Evolutionary conservation across 352 stramenopile species (phyloP), one percentile per base, ranked within the genome.

Genomic region (Phytophthora uliginosa): DNA sequence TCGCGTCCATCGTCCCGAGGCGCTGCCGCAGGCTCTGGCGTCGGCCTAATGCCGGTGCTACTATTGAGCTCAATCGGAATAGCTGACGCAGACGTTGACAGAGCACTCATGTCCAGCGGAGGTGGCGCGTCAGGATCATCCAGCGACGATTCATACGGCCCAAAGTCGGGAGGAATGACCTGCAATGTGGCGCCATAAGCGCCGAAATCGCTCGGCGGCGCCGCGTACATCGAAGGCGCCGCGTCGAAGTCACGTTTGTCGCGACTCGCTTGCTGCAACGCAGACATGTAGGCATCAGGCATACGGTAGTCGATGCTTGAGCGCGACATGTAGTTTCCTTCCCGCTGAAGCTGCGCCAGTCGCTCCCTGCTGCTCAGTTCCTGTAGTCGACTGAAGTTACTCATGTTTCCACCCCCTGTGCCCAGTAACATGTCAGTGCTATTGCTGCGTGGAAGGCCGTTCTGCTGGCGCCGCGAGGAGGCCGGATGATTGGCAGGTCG

Each of bases 281-380:
- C 66, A 7, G 74, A 76, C 74, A 82, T 79, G 62, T 79, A 82
- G 22, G 71, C 71, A 54, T 82, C 59, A 18, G 74, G 74, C 59
- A 77, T 78, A 17, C 66, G 63, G 20, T 75, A 60, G 17, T 79
- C 71, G 4, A 60, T 77, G 22, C 58, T 77, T 1, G 71, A 77
- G 17, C 66, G 66, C 6, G 61, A 47, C 66, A 77, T 69, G 51
- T 67, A 70, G 20, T 78, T 69, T 10, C 57, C 59, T 63, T 79
- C 47, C 15, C 66, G 74, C 28, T 79, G 71, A 4, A 82, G 52
- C 58, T 78, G 71, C 18, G 68, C 51, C 18, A 77, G 60, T 48
- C 74, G 38, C 55, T 84, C 77, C 7, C 75, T 74, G 24, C 65
- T 82, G 18, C 67, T 79, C 17, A 84, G 15, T 57, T 78, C 67